These are phyloP conservation scores for Cystofilobasidium capitatum DNA, from an alignment of 768 basidiomycete genomes.

Conservation along the genomic window DNA sequence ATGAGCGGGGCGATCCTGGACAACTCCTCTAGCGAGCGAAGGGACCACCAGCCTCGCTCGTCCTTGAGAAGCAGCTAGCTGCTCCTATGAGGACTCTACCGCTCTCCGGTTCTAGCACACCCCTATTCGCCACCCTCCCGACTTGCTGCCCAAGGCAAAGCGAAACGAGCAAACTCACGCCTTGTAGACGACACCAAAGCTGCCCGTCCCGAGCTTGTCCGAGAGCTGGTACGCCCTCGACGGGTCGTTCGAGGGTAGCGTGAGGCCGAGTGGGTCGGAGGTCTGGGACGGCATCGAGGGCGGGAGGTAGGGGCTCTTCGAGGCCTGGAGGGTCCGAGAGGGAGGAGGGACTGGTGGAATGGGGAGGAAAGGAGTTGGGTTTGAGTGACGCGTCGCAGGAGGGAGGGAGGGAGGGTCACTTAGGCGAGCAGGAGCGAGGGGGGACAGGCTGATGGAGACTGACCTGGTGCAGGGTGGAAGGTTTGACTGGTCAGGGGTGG, in stretches of 20 bases:
- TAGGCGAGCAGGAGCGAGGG: too few relatives aligned
- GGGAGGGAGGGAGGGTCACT: too few relatives aligned
- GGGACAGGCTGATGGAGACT: too few relatives aligned
- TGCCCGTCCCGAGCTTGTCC: conserved; percentile 94
- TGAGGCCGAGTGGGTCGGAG: not conserved
- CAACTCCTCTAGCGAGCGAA: not conserved
- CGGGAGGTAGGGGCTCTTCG: too few relatives aligned
- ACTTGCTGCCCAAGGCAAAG: not conserved
- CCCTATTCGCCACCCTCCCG: not conserved
- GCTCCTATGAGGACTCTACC: not conserved
- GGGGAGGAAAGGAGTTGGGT: too few relatives aligned
- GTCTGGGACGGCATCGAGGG: too few relatives aligned
- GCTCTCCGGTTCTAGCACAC: not conserved
- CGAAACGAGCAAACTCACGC: conserved; percentile 44
- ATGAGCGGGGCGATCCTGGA: not conserved
- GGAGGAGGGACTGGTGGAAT: too few relatives aligned
- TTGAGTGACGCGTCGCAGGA: too few relatives aligned
- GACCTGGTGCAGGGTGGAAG: too few relatives aligned
- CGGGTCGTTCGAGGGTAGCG: conserved; percentile 3
- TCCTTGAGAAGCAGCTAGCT: not conserved
- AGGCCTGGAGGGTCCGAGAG: too few relatives aligned
- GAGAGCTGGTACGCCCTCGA: conserved; percentile 44
- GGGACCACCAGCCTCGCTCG: not conserved
- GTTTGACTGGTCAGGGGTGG: too few relatives aligned
- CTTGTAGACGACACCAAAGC: conserved; percentile 95